phyloP scores from a whole-genome alignment of 441 rosid species.

The Gossypium schwendimanii region DNA sequence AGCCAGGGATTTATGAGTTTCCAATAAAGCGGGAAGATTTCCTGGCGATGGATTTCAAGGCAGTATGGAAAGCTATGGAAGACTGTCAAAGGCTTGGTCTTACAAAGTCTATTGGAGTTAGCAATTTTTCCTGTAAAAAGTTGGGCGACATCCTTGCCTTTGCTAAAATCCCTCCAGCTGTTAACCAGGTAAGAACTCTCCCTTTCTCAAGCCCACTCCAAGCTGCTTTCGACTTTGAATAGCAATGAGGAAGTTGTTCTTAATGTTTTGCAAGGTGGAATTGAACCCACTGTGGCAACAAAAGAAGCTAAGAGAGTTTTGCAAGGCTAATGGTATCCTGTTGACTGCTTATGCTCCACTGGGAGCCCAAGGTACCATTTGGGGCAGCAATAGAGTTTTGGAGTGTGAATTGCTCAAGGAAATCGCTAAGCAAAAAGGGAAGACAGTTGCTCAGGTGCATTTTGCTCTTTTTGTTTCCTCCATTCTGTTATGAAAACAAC shows the following conservation, averaged over 20 bases:
- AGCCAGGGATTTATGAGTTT: constrained; percentile 29
- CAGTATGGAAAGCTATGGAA: constrained; percentile 65
- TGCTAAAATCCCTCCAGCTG: constrained; percentile 53
- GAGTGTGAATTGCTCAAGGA: constrained; percentile 31
- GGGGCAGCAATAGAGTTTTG: constrained; percentile 40
- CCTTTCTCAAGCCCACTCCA: background rate
- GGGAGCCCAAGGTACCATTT: constrained; percentile 39
- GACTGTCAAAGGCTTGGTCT: constrained; percentile 49
- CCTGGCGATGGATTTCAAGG: constrained; percentile 34
- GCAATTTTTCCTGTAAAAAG: constrained; percentile 64
- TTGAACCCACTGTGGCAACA: constrained; percentile 52
- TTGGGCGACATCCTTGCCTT: constrained; percentile 39
- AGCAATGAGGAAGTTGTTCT: background rate
- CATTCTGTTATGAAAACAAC: background rate
- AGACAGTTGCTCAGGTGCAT: constrained; percentile 38
- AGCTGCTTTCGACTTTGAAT: background rate
- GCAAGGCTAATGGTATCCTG: constrained; percentile 26
- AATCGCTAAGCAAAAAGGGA: constrained; percentile 33
- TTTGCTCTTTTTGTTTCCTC: background rate
- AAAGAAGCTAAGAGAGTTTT: constrained; percentile 31
- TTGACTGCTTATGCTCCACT: constrained; percentile 41
- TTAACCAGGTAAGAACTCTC: constrained; percentile 34
- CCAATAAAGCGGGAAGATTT: constrained; percentile 33
- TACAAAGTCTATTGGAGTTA: constrained; percentile 53
- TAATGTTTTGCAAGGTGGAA: constrained; percentile 33